These are phyloP conservation scores for Fusarium subtropicale DNA, from an alignment of 2,329 filamentous ascomycete species.

Conservation along the genomic window DNA sequence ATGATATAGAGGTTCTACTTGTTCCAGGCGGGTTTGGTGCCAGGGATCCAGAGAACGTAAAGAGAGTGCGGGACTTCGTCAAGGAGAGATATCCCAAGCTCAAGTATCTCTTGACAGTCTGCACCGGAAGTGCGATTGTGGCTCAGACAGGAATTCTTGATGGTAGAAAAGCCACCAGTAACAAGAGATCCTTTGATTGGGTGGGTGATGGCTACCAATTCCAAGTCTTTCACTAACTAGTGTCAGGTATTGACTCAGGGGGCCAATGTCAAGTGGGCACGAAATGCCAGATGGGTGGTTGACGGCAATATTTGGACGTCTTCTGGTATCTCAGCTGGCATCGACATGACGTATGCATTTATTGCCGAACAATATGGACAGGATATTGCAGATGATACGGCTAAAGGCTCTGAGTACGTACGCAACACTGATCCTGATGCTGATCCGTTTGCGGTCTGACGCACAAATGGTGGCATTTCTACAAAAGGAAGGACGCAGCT, in stretches of 20 bases:
- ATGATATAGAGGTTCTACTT: constrained; percentile 54
- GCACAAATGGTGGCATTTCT: background rate
- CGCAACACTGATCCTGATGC: constrained; percentile 60
- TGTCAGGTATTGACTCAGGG: constrained; percentile 53
- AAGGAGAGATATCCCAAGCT: constrained; percentile 55
- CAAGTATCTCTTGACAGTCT: constrained; percentile 69
- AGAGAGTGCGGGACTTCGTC: constrained; percentile 57
- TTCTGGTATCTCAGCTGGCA: constrained; percentile 64
- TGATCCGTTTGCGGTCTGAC: constrained; percentile 65
- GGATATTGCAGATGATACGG: constrained; percentile 60
- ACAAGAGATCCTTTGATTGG: constrained; percentile 64
- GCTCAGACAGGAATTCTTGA: constrained; percentile 68
- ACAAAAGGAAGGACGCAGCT: background rate
- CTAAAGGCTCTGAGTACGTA: constrained; percentile 68
- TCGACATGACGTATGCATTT: constrained; percentile 55
- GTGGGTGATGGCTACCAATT: background rate
- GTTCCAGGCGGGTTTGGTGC: constrained; percentile 55
- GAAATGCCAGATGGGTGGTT: constrained; percentile 68
- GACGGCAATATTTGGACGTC: constrained; percentile 72
- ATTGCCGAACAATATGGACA: constrained; percentile 59
- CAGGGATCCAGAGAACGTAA: constrained; percentile 38
- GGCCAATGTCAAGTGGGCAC: constrained; percentile 64
- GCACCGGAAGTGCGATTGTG: constrained; percentile 67
- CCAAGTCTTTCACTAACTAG: background rate
- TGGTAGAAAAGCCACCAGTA: constrained; percentile 68